Base-by-base conservation (phyloP, 352 stramenopile genomes). In the Phytophthora quininea region DNA sequence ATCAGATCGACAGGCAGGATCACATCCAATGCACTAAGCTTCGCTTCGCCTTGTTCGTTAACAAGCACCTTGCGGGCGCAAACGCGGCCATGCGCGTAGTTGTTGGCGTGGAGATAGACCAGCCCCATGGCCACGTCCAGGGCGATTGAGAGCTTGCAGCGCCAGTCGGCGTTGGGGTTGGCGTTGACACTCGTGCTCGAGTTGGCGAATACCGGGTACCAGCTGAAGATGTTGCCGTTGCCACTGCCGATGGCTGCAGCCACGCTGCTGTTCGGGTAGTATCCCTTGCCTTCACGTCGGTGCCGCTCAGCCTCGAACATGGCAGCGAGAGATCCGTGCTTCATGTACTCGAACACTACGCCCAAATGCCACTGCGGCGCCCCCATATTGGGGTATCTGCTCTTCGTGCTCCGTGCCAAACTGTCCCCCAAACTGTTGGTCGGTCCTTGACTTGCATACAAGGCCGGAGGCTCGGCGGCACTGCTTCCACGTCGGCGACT, bases 71-170 rank as follows among this genome's bases (percentile, higher is more conserved):
- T 92, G 6, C 79, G 76, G 1, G 87, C 75, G 6, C 79, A 82
- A 4, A 95, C 63, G 33, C 78, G 69, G 33, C 83, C 82, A 27
- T 93, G 87, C 15, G 84, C 76, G 47, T 89, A 59, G 32, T 88
- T 79, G 60, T 78, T 77, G 9, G 76, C 73, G 48, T 95, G 87
- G 6, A 95, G 64, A 45, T 95, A 95, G 50, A 89, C 77, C 2
- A 95, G 77, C 0, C 71, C 87, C 78, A 92, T 91, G n/a, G 84
- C 83, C 14, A 95, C 83, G 62, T 95, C 85, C 29, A 95, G 59
- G 9, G 87, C 87, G 50, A 95, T 81, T 1, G 84, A 88, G 9
- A 95, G 67, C 71, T 95, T 95, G 64, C 80, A 90, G 0, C 84
- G 74, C 74, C 79, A 86, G 40, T 88, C 81, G 6, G 74, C 71